Conservation (phyloP, 495 filamentous ascomycete species). For the Beverwykella pulmonaria region DNA sequence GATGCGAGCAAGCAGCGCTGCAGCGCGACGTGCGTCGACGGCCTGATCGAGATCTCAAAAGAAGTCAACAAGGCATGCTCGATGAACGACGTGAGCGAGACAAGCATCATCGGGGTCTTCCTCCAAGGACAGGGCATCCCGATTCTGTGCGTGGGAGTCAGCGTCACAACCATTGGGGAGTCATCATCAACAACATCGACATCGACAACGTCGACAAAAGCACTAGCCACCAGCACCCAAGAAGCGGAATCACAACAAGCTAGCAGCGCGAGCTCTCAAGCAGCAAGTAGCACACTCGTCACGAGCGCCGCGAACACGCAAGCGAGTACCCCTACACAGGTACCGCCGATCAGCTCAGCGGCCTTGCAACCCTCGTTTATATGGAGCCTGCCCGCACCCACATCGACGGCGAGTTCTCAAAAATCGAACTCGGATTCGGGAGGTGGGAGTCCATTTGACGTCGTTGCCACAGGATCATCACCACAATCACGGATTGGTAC, state of each 20-base stretch:
- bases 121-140: constrained; percentile 26
- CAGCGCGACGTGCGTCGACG: constrained; percentile 25
- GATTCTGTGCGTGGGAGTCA: constrained; percentile 21
- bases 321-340: not conserved
- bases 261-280: not conserved
- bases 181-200: not conserved
- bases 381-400: not conserved
- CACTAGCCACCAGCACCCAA: not conserved
- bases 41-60: constrained; percentile 21
- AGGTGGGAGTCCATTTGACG: constrained; percentile 37
- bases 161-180: constrained; percentile 12
- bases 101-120: constrained; percentile 33
- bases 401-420: constrained; percentile 14
- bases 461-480: constrained; percentile 20
- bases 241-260: not conserved
- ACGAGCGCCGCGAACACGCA: not conserved
- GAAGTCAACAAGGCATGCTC: constrained; percentile 12
- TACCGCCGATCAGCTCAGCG: not conserved
- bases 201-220: not conserved
- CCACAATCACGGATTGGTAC: not conserved
- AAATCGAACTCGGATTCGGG: constrained; percentile 33
- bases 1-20: constrained; percentile 1
- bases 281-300: not conserved
- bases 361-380: not conserved
- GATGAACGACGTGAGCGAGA: constrained; percentile 25